Percentiles rank a stretch among this genome's conserved stretches.
Evolutionary conservation across 2,329 filamentous ascomycete genomes (phyloP).

Genomic region (Acephala macrosclerotiorum): DNA sequence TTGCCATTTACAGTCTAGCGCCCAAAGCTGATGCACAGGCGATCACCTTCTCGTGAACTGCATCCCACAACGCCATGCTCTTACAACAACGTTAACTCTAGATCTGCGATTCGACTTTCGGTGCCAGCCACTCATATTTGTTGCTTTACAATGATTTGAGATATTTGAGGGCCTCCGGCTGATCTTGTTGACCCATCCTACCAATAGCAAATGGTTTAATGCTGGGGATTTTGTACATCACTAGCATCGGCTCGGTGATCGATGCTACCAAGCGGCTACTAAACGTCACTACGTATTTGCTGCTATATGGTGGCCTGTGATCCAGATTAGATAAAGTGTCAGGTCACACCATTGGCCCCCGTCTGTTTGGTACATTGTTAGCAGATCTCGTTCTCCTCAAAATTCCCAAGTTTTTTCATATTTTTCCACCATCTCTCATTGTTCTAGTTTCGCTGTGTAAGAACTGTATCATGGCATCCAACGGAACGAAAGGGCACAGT

Average conservation of each 20-base stretch:
- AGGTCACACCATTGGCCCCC: not conserved
- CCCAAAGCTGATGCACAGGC: not conserved
- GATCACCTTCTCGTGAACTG: not conserved
- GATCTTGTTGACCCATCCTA: not conserved
- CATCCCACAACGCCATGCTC: not conserved
- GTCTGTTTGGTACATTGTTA: not conserved
- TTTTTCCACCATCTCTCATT: not conserved
- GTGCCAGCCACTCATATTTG: not conserved
- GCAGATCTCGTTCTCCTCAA: not conserved
- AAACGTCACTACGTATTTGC: not conserved
- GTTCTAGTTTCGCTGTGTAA: not conserved
- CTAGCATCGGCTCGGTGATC: not conserved
- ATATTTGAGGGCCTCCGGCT: not conserved
- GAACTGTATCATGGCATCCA: not conserved
- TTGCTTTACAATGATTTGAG: not conserved
- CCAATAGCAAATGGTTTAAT: no score
- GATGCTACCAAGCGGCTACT: not conserved
- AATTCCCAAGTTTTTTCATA: not conserved
- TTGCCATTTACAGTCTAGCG: not conserved
- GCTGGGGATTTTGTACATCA: not conserved
- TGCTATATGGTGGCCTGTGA: not conserved
- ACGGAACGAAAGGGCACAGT: constrained; percentile 11
- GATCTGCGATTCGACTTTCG: no score
- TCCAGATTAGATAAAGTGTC: not conserved
- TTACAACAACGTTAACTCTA: not conserved